Evolutionary conservation across 345 rosid genomes (phyloP).

Genomic region (Toxicodendron radicans): DNA sequence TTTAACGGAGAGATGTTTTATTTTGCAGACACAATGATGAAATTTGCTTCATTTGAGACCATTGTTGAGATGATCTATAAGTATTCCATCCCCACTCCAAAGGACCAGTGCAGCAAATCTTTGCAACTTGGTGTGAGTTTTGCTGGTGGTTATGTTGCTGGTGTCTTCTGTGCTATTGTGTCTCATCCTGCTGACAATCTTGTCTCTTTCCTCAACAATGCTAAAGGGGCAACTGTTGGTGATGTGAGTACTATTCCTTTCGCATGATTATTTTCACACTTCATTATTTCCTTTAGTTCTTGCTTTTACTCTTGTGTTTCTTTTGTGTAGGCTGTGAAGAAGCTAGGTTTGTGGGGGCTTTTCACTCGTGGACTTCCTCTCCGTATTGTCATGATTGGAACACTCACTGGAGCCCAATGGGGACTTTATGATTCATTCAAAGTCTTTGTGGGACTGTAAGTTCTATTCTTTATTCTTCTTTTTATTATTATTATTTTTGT

Average conservation of each 20-base stretch:
- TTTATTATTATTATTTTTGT: background rate
- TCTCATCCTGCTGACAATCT: conserved; percentile 98
- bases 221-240: conserved; percentile 96
- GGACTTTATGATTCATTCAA: conserved; percentile 95
- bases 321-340: conserved; percentile 82
- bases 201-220: conserved; percentile 95
- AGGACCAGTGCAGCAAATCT: conserved; percentile 78
- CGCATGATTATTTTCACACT: background rate
- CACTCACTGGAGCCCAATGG: conserved; percentile 98
- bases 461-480: conserved; percentile 13
- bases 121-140: conserved; percentile 92
- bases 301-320: background rate
- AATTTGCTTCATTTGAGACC: conserved; percentile 93
- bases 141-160: conserved; percentile 94
- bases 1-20: background rate
- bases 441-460: conserved; percentile 98
- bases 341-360: conserved; percentile 85
- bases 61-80: conserved; percentile 90
- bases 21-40: conserved; percentile 94
- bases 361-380: conserved; percentile 98
- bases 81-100: conserved; percentile 79
- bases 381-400: conserved; percentile 97
- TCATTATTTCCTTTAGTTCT: background rate
- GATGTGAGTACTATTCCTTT: conserved; percentile 56
- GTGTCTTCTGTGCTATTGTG: conserved; percentile 83